Conservation (phyloP, 192 early-diverging fungal genomes). For the Paraglomus occultum region DNA sequence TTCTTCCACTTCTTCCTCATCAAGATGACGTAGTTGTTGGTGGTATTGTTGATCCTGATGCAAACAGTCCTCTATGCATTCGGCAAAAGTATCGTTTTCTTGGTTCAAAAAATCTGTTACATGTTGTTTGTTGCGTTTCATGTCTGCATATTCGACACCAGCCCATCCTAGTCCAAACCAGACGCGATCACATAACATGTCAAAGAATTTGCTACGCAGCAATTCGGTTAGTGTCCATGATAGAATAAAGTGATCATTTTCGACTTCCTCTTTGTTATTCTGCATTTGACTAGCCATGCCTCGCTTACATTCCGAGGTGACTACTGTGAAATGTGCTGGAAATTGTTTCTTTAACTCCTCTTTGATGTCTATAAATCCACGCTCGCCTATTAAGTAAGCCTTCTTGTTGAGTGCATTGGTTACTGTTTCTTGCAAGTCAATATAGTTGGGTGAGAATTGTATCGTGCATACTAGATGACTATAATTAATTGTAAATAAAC, state of each 20-base stretch:
- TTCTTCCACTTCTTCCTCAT: conserved; percentile 10
- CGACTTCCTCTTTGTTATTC: conserved; percentile 27
- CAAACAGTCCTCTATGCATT: conserved; percentile 23
- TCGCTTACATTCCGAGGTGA: conserved; percentile 24
- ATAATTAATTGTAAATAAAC: not conserved
- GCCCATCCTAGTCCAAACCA: conserved; percentile 34
- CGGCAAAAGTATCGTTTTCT: not conserved
- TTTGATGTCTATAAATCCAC: conserved; percentile 16
- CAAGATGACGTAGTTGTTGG: conserved; percentile 27
- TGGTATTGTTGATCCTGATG: conserved; percentile 14
- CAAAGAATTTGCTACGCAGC: conserved; percentile 35
- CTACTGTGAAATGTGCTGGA: conserved; percentile 19
- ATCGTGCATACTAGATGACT: conserved; percentile 35
- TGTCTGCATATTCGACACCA: conserved; percentile 28
- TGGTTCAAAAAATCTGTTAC: conserved; percentile 14
- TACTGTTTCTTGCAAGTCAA: conserved; percentile 23
- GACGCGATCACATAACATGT: conserved; percentile 37
- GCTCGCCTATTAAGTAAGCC: conserved; percentile 14
- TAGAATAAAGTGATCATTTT: conserved; percentile 37
- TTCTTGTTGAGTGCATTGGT: conserved; percentile 3
- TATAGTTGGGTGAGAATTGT: conserved; percentile 30
- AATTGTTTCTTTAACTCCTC: conserved; percentile 24
- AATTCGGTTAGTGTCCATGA: conserved; percentile 44
- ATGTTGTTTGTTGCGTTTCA: conserved; percentile 6
- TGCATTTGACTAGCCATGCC: conserved; percentile 20